phyloP scores from a whole-genome alignment of 148 eudicot genomes.

The Spergularia marina region DNA sequence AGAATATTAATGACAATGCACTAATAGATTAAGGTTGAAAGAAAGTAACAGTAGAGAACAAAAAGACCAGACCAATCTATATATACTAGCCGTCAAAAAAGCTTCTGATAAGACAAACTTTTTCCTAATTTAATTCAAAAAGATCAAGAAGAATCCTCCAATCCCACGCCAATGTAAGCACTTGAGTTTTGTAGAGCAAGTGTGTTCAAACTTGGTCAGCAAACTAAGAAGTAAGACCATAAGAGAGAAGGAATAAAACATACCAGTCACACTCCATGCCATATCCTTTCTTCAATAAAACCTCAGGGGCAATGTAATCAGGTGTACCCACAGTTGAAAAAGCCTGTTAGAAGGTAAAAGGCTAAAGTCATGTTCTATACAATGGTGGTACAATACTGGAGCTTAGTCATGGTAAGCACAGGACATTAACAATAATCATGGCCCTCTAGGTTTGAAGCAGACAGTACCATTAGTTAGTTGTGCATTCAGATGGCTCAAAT shows the following conservation, averaged over 20 bases:
- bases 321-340: conserved; percentile 99
- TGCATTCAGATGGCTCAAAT: conserved; percentile 9
- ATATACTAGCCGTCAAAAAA: neutral
- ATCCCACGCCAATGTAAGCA: neutral
- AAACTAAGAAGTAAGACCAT: neutral
- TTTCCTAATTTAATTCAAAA: neutral
- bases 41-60: neutral
- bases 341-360: conserved; percentile 50
- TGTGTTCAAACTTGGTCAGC: neutral
- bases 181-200: neutral
- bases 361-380: conserved; percentile 23
- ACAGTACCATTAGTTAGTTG: neutral
- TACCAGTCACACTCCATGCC: conserved; percentile 99
- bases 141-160: neutral
- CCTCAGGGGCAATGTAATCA: conserved; percentile 98
- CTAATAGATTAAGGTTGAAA: neutral
- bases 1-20: neutral
- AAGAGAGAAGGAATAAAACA: conserved; percentile 24
- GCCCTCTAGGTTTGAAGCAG: neutral
- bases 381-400: neutral
- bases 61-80: neutral
- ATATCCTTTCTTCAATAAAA: conserved; percentile 87
- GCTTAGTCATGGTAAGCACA: conserved; percentile 6
- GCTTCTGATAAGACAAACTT: neutral
- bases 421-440: neutral